Evolutionary conservation across 179 eudicot species (phyloP), one percentile per base, ranked within the genome.

Genomic region (Actinidia arguta): DNA sequence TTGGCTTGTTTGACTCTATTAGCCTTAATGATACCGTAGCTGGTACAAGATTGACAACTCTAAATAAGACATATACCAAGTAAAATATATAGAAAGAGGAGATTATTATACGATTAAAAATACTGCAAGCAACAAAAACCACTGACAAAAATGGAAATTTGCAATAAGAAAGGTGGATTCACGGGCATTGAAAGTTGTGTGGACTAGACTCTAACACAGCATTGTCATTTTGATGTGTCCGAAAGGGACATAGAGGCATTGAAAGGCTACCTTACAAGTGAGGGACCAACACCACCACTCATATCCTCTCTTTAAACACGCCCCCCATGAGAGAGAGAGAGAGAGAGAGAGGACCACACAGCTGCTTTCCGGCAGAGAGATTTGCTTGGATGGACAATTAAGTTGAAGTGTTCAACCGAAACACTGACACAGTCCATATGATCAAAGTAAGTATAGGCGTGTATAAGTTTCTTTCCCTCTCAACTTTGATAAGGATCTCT

Each of bases 241-340:
- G 85, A 61, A 14, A 55, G 81, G 36, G 12, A 20, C 17, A 22
- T 48, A 1, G 25, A 27, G 75, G 27, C 54, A 44, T 70, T 72
- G 20, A 72, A 72, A 48, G 58, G n/a, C 70, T 72, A 46, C 85
- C 79, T 78, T 67, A 72, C 75, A 73, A 82, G 73, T 13, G 82
- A 73, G 76, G 86, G 86, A 55, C 86, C 86, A 79, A 73, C 25
- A 73, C 44, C 73, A 39, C 42, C 42, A 39, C 42, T 1, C 42
- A 39, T 6, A 16, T 36, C 71, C 47, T 14, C 71, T 67, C 42
- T 39, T 39, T 39, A 39, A 39, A 39, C 42, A 39, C 42, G 2
- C 42, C 42, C 42, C 42, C 42, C 42, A 39, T 39, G 42, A 6
- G 39, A 5, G 5, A 1, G 68, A 62, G 66, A 61, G 42, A 6